Percentiles rank a stretch among this genome's conserved stretches.
Evolutionary conservation across 2,329 filamentous ascomycete species (phyloP).

Genomic region (Exserohilum turcica): DNA sequence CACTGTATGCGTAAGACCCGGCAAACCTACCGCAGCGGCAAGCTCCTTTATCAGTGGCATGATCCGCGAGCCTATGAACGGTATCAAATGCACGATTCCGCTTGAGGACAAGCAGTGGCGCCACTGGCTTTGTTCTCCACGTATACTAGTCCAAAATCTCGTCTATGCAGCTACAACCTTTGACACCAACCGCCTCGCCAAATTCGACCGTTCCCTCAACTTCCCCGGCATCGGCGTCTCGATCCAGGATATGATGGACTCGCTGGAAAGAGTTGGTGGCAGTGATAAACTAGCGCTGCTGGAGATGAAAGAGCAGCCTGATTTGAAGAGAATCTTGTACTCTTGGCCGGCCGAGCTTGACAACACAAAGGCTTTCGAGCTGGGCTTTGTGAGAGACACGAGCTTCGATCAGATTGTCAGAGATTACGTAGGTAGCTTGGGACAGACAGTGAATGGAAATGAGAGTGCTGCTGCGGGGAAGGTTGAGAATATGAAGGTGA

Average conservation of each 20-base stretch:
- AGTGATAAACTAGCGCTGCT: slow-evolving; percentile 55
- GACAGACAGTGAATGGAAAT: background rate
- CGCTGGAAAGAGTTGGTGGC: slow-evolving; percentile 57
- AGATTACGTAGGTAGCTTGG: slow-evolving; percentile 37
- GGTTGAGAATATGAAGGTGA: background rate
- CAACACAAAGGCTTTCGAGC: slow-evolving; percentile 56
- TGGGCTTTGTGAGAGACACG: slow-evolving; percentile 56
- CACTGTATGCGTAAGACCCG: slow-evolving; percentile 63
- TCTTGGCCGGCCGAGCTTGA: slow-evolving; percentile 61
- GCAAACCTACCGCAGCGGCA: slow-evolving; percentile 61
- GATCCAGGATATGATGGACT: slow-evolving; percentile 60
- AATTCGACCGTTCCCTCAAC: slow-evolving; percentile 54
- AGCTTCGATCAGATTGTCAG: slow-evolving; percentile 48
- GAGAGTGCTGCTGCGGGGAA: background rate
- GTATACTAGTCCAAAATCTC: slow-evolving; percentile 58
- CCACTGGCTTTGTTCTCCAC: slow-evolving; percentile 61
- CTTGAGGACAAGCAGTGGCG: slow-evolving; percentile 53
- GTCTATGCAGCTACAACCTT: slow-evolving; percentile 50
- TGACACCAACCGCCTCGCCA: slow-evolving; percentile 52
- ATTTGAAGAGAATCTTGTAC: slow-evolving; percentile 56
- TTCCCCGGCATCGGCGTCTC: slow-evolving; percentile 46
- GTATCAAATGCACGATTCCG: slow-evolving; percentile 55
- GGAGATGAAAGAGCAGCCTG: slow-evolving; percentile 53
- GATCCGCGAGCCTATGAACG: slow-evolving; percentile 64
- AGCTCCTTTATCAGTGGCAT: slow-evolving; percentile 65